Evolutionary conservation across 2,329 filamentous ascomycete genomes (phyloP).

Genomic region (Phyllosticta citribraziliensis): DNA sequence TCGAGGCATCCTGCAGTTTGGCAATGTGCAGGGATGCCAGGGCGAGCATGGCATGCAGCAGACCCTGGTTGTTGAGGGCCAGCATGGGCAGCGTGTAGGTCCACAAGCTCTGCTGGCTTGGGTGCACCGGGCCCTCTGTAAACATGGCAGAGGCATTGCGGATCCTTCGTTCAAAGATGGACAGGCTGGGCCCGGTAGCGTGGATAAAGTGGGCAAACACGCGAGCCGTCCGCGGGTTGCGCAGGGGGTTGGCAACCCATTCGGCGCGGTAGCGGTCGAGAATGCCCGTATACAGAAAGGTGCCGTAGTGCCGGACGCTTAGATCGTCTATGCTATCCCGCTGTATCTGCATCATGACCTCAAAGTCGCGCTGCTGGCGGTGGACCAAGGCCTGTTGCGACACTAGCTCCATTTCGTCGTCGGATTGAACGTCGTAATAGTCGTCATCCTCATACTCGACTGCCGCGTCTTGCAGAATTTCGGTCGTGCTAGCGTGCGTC

Average conservation of each 20-base stretch:
- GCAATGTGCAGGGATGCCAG: constrained; percentile 81
- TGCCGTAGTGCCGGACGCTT: constrained; percentile 33
- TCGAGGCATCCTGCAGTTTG: constrained; percentile 62
- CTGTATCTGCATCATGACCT: constrained; percentile 28
- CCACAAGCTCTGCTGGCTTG: constrained; percentile 52
- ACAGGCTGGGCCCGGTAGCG: constrained; percentile 76
- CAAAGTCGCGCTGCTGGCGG: constrained; percentile 20
- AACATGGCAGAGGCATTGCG: constrained; percentile 61
- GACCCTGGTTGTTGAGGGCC: constrained; percentile 72
- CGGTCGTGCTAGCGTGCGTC: constrained; percentile 15
- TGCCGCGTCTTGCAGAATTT: constrained; percentile 27
- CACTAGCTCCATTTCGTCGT: constrained; percentile 32
- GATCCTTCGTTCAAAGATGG: constrained; percentile 76
- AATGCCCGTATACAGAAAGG: constrained; percentile 38
- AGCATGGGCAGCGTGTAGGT: constrained; percentile 75
- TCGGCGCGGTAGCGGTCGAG: constrained; percentile 38
- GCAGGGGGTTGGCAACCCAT: constrained; percentile 53
- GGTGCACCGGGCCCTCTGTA: constrained; percentile 49
- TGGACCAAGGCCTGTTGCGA: constrained; percentile 3
- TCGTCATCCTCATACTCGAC: constrained; percentile 40
- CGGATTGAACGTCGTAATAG: constrained; percentile 40
- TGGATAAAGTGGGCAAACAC: constrained; percentile 90
- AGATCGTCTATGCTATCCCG: constrained; percentile 25
- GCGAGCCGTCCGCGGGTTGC: constrained; percentile 66
- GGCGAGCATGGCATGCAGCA: constrained; percentile 85